phyloP scores from a whole-genome alignment of 345 rosid genomes.

The Moringa oleifera region DNA sequence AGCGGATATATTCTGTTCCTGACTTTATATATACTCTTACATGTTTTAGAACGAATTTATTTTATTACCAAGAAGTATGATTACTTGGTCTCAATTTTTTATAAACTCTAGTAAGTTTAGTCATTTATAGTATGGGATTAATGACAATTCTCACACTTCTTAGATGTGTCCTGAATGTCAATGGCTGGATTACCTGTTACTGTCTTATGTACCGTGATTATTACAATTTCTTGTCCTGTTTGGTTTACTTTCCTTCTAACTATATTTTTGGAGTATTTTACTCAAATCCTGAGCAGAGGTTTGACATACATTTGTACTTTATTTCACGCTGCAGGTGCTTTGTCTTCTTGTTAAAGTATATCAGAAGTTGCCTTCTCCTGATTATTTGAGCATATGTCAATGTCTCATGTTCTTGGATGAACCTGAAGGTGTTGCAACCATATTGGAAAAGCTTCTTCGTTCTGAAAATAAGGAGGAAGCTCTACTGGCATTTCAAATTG shows the following conservation, averaged over 20 bases:
- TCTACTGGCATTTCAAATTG: constrained; percentile 83
- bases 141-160: not conserved
- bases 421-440: constrained; percentile 77
- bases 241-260: not conserved
- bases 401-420: constrained; percentile 97
- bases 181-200: not conserved
- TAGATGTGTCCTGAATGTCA: not conserved
- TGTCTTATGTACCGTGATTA: not conserved
- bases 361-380: constrained; percentile 88
- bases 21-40: no score
- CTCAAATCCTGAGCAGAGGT: not conserved
- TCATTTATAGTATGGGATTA: not conserved
- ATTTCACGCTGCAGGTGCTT: constrained; percentile 62
- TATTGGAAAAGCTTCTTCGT: constrained; percentile 88
- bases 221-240: no score
- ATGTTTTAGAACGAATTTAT: no score
- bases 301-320: constrained; percentile 3
- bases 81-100: no score
- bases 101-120: no score
- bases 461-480: constrained; percentile 84
- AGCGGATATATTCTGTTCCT: no score
- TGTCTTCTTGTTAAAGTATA: constrained; percentile 83
- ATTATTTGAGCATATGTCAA: constrained; percentile 91
- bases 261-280: not conserved
- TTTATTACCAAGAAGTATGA: no score